A percentile compares a stretch with the other conserved stretches of the same genome.
These are phyloP conservation scores for Penicillium egyptiacum DNA, from an alignment of 495 filamentous ascomycete genomes.

Conservation along the genomic window DNA sequence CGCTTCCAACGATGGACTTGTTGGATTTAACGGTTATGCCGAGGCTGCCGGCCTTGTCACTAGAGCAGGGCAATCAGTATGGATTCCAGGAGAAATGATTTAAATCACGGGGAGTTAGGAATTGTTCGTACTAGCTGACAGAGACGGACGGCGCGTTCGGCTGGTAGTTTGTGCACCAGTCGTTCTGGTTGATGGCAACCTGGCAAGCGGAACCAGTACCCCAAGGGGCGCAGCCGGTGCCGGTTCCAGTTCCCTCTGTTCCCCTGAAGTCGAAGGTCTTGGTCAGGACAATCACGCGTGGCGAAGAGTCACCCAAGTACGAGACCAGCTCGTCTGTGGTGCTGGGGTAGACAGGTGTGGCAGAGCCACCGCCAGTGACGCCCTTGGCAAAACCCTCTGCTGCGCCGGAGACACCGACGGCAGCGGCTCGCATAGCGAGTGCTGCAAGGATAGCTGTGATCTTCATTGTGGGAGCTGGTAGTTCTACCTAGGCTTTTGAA, in stretches of 20 bases:
- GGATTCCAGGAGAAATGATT: neutral
- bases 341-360: slow-evolving; percentile 39
- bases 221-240: slow-evolving; percentile 49
- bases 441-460: slow-evolving; percentile 22
- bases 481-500: neutral
- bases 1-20: slow-evolving; percentile 46
- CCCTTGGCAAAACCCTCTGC: slow-evolving; percentile 46
- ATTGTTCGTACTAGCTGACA: slow-evolving; percentile 40
- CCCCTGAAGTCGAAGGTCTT: slow-evolving; percentile 47
- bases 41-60: slow-evolving; percentile 43
- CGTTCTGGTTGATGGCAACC: slow-evolving; percentile 53
- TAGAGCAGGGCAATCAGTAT: slow-evolving; percentile 2
- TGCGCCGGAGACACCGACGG: slow-evolving; percentile 35
- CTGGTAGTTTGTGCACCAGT: slow-evolving; percentile 49
- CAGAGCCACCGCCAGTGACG: slow-evolving; percentile 42
- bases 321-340: slow-evolving; percentile 45
- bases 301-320: slow-evolving; percentile 38
- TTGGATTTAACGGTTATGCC: slow-evolving; percentile 48
- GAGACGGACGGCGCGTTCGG: slow-evolving; percentile 31
- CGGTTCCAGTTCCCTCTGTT: slow-evolving; percentile 43
- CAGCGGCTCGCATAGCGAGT: slow-evolving; percentile 29
- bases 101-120: neutral
- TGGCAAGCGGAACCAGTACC: slow-evolving; percentile 45
- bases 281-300: slow-evolving; percentile 42
- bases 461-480: slow-evolving; percentile 19